Base-by-base conservation (phyloP, 2,329 filamentous ascomycete species). In the Epichloe uncinata region DNA sequence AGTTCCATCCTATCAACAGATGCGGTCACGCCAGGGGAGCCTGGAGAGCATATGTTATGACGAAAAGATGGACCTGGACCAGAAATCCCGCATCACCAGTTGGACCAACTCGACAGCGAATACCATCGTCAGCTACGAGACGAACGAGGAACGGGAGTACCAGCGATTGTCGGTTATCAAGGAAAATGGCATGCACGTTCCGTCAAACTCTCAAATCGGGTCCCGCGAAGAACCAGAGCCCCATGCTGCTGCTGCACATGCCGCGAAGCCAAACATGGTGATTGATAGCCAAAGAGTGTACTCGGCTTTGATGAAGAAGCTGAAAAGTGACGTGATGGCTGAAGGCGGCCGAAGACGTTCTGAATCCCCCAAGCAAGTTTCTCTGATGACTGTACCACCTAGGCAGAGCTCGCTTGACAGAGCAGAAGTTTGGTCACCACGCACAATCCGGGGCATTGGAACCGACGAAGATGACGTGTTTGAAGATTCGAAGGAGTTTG, bases 61-160 rank as follows among this genome's bases (percentile, higher is more conserved):
- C 5, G 63, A 62, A 36, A 64, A 61, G 40, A 65, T 64, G 47
- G 58, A 57, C 1, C 68, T 64, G 13, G 74, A 77, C 38, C 74
- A 79, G 18, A 77, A 69, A 55, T 84, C 81, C n/a, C 69, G 83
- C 20, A 78, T 86, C 47, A 86, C 83, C 2, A 88, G 84, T 61
- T 87, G 84, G 84, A 77, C 76, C 4, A 78, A 80, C 53, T 85
- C 83, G 0, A 78, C 76, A 1, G 70, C 73, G 2, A 74, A 74
- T 50, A 79, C 76, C 3, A 73, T 77, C 3, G 64, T 73, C 5
- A 78, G 66, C 61, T 52, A 72, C 42, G 65, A 52, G 16, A 51
- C 46, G 4, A 59, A 60, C 49, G 65, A 60, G 1, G 72, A 77
- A 52, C 66, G 74, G 69, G 69, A 78, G 52, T 62, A 69, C 16